These are phyloP conservation scores for Nymphaea colorata DNA, from an alignment of 164 flowering plant genomes.

Conservation along the genomic window DNA sequence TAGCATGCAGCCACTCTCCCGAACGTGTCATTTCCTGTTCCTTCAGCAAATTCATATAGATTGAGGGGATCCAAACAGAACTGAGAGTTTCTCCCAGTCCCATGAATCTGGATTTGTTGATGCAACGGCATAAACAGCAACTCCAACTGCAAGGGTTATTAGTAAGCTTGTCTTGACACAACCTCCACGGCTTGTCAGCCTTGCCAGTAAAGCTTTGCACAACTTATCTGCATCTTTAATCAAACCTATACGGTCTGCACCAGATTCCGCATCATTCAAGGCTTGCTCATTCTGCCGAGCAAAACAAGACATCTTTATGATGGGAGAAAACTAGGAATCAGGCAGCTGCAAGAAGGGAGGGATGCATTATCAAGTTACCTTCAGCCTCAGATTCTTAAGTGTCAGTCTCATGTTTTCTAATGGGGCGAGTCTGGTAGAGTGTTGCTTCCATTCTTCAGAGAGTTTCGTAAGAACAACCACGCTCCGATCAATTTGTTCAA, in stretches of 20 bases:
- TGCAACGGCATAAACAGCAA: conserved; percentile 43
- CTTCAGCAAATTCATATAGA: conserved; percentile 5
- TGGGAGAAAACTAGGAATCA: not conserved
- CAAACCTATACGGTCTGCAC: conserved; percentile 19
- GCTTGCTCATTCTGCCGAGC: conserved; percentile 53
- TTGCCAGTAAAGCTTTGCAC: conserved; percentile 45
- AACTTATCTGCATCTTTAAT: conserved; percentile 67
- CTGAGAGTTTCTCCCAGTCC: conserved; percentile 47
- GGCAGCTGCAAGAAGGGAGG: not conserved
- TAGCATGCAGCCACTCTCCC: not conserved
- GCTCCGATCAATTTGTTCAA: conserved; percentile 66
- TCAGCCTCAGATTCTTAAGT: conserved; percentile 45
- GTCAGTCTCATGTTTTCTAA: conserved; percentile 37
- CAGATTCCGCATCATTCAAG: conserved; percentile 22
- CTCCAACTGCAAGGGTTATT: conserved; percentile 18
- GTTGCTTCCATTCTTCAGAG: conserved; percentile 50
- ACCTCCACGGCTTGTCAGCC: conserved; percentile 33
- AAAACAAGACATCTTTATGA: not conserved
- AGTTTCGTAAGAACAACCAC: conserved; percentile 49
- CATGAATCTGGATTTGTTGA: conserved; percentile 30
- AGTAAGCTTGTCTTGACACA: conserved; percentile 37
- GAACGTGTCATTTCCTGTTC: not conserved
- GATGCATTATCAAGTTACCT: conserved; percentile 28
- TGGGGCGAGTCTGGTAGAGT: conserved; percentile 30
- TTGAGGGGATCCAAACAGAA: conserved; percentile 18